These are phyloP conservation scores for Debaryomyces fabryi DNA, from an alignment of 1,139 yeast species.

Conservation along the genomic window DNA sequence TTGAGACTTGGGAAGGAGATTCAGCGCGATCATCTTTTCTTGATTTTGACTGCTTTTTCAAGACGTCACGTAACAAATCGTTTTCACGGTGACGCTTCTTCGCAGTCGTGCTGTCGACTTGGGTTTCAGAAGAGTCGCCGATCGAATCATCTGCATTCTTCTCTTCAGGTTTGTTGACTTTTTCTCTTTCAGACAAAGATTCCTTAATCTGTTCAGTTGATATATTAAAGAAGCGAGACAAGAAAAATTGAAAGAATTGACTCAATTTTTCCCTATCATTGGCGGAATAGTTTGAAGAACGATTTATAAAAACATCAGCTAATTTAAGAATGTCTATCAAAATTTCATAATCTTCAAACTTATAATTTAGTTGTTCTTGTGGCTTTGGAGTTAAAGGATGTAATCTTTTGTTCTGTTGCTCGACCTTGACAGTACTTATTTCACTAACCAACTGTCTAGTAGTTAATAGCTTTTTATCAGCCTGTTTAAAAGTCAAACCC, in stretches of 20 bases:
- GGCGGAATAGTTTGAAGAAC: constrained; percentile 73
- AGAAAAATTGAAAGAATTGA: constrained; percentile 70
- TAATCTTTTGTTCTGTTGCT: constrained; percentile 74
- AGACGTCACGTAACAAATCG: constrained; percentile 73
- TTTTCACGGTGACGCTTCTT: constrained; percentile 62
- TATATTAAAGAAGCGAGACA: constrained; percentile 69
- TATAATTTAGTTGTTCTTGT: constrained; percentile 74
- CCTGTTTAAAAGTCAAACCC: constrained; percentile 94
- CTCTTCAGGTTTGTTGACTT: constrained; percentile 16
- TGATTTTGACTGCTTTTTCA: constrained; percentile 64
- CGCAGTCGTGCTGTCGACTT: constrained; percentile 20
- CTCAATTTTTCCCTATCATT: constrained; percentile 80
- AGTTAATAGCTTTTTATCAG: constrained; percentile 89
- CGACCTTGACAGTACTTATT: constrained; percentile 88
- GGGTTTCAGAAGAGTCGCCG: constrained; percentile 7
- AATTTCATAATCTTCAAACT: constrained; percentile 66
- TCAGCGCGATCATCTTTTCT: constrained; percentile 42
- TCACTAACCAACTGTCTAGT: constrained; percentile 90
- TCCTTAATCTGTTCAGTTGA: constrained; percentile 34
- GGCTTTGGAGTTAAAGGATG: constrained; percentile 89
- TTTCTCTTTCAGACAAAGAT: constrained; percentile 27
- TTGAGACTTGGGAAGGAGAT: constrained; percentile 31
- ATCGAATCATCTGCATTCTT: constrained; percentile 14
- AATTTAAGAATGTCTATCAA: constrained; percentile 74
- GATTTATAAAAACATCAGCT: constrained; percentile 68